Percentiles rank a stretch among this genome's conserved stretches.
Conservation (phyloP, 257 asterid genomes). For the Gentiana dahurica region DNA sequence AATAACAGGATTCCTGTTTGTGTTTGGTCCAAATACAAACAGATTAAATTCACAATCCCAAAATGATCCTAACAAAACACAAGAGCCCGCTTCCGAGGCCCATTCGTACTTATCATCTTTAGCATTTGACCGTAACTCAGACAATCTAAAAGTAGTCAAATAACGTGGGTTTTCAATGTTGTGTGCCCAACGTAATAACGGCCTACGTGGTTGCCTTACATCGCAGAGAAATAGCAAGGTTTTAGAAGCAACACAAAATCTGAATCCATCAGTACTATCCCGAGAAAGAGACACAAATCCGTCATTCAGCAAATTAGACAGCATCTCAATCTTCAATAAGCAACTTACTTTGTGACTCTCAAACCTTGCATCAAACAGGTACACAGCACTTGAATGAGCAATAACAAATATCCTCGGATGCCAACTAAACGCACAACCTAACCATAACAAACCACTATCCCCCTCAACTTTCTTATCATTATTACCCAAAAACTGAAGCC, state of each 20-base stretch:
- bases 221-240: conserved; percentile 53
- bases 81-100: conserved; percentile 67
- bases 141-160: conserved; percentile 37
- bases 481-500: conserved; percentile 31
- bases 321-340: conserved; percentile 46
- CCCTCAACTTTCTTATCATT: conserved; percentile 10
- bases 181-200: conserved; percentile 61
- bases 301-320: conserved; percentile 34
- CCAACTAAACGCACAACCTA: conserved; percentile 68
- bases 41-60: conserved; percentile 55
- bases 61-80: conserved; percentile 78
- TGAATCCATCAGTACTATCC: conserved; percentile 41
- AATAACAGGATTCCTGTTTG: conserved; percentile 12
- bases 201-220: conserved; percentile 44
- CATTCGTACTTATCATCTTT: conserved; percentile 28
- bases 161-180: conserved; percentile 41
- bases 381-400: conserved; percentile 37
- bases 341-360: conserved; percentile 23
- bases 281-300: conserved; percentile 45
- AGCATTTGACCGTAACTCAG: conserved; percentile 43
- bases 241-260: conserved; percentile 40
- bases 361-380: conserved; percentile 55
- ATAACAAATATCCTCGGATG: conserved; percentile 55
- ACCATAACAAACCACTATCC: conserved; percentile 29
- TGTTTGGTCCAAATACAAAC: conserved; percentile 60